Evolutionary conservation across 2,329 filamentous ascomycete species (phyloP).

Genomic region (Clonostachys chloroleuca): DNA sequence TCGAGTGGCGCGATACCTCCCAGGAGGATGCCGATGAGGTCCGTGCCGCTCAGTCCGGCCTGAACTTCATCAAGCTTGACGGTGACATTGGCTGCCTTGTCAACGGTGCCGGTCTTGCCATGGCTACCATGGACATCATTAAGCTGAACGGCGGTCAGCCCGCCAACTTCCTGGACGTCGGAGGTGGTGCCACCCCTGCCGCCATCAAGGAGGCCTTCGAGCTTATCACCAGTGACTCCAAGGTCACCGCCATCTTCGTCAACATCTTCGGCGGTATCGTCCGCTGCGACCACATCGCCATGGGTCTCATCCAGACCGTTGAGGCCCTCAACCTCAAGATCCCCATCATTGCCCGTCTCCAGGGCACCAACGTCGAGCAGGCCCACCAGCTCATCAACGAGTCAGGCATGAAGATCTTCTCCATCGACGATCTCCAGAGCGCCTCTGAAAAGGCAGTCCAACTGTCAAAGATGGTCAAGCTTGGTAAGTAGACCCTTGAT

Average conservation of each 20-base stretch:
- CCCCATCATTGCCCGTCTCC: constrained; percentile 93
- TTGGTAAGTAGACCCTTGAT: constrained; percentile 58
- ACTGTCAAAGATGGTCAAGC: constrained; percentile 98
- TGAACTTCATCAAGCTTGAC: constrained; percentile 99
- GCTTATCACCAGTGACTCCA: constrained; percentile 96
- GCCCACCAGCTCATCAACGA: constrained; percentile 94
- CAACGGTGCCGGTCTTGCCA: constrained; percentile 97
- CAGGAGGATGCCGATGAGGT: constrained; percentile 98
- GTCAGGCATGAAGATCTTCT: constrained; percentile 98
- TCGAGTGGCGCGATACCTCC: constrained; percentile 86
- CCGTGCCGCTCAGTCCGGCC: constrained; percentile 85
- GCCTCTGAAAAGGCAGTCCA: constrained; percentile 98
- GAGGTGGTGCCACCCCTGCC: constrained; percentile 92
- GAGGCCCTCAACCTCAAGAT: constrained; percentile 93
- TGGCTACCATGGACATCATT: constrained; percentile 99
- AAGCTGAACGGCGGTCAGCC: constrained; percentile 96
- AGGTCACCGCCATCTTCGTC: constrained; percentile 98
- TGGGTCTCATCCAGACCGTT: constrained; percentile 92
- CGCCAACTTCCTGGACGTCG: constrained; percentile 98
- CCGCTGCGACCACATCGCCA: constrained; percentile 93
- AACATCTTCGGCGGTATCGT: constrained; percentile 99
- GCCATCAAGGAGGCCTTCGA: constrained; percentile 98
- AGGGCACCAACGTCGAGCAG: constrained; percentile 97
- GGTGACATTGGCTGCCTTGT: constrained; percentile 99
- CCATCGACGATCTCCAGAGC: constrained; percentile 94